These are phyloP conservation scores for Amylostereum chailletii DNA, from an alignment of 1,284 basidiomycete genomes.

Conservation along the genomic window DNA sequence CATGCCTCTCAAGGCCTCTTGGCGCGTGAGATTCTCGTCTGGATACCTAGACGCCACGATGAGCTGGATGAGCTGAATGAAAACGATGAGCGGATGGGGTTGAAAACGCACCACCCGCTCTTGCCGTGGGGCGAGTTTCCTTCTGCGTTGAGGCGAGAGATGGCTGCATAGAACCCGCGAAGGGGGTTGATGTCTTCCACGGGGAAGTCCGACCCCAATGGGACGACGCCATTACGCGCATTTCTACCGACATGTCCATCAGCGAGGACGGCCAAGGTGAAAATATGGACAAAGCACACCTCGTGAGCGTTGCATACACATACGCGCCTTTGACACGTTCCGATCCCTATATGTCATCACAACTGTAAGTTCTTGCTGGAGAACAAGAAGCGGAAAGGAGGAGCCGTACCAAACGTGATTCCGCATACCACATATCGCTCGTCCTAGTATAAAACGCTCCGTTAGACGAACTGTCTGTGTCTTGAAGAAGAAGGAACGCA, in stretches of 20 bases:
- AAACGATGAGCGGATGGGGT: neutral
- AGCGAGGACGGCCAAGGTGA: neutral
- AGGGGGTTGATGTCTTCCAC: constrained; percentile 79
- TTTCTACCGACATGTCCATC: constrained; percentile 25
- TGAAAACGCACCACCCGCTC: constrained; percentile 60
- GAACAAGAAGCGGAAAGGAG: neutral
- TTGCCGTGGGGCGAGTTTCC: constrained; percentile 78
- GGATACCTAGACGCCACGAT: constrained; percentile 45
- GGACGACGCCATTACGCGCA: constrained; percentile 45
- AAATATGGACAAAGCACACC: constrained; percentile 31
- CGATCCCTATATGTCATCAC: constrained; percentile 42
- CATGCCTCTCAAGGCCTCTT: constrained; percentile 77
- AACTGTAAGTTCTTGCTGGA: constrained; percentile 1
- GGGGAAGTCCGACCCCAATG: constrained; percentile 88
- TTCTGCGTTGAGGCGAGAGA: constrained; percentile 59
- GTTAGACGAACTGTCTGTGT: neutral
- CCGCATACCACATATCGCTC: constrained; percentile 89
- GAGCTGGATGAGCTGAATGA: neutral
- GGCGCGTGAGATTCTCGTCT: constrained; percentile 61
- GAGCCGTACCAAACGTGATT: constrained; percentile 56
- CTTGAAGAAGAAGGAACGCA: constrained; percentile 25
- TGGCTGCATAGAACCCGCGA: constrained; percentile 81
- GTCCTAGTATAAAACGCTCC: constrained; percentile 35
- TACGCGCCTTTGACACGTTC: constrained; percentile 82
- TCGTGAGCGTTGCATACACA: constrained; percentile 73